Conservation (phyloP, 345 rosid genomes). For the Salix purpurea region DNA sequence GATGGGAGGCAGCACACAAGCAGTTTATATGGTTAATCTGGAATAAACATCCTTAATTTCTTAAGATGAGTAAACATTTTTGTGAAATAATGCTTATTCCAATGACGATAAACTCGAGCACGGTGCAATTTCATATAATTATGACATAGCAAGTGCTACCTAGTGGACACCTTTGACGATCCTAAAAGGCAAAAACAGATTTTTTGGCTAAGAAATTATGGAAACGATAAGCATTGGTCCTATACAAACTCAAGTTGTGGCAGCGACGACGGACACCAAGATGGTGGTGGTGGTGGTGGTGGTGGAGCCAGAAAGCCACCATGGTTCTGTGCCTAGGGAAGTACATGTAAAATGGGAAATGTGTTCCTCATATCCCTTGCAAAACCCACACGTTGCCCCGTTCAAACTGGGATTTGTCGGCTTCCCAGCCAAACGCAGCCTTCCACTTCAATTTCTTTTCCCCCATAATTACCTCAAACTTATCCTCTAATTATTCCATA, state of each 20-base stretch:
- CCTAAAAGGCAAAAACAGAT: background rate
- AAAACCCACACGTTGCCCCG: slow-evolving; percentile 24
- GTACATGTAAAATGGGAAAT: slow-evolving; percentile 16
- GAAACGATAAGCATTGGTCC: background rate
- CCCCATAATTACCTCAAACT: background rate
- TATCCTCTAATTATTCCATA: background rate
- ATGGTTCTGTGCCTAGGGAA: slow-evolving; percentile 4
- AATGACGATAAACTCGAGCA: too few species aligned
- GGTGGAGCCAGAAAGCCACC: slow-evolving; percentile 35
- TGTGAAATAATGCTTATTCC: too few species aligned
- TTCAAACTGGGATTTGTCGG: slow-evolving; percentile 47
- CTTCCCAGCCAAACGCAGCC: slow-evolving; percentile 4
- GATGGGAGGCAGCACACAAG: too few species aligned
- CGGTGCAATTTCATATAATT: too few species aligned
- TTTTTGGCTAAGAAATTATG: background rate
- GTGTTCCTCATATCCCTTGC: slow-evolving; percentile 28
- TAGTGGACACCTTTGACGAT: background rate
- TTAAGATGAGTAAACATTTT: too few species aligned
- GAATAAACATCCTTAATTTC: too few species aligned
- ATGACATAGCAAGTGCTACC: too few species aligned
- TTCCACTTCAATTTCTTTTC: background rate
- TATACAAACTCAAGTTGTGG: slow-evolving; percentile 2
- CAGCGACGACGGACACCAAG: background rate
- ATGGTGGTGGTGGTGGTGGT: background rate
- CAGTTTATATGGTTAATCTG: too few species aligned